Percentiles rank a stretch among this genome's conserved stretches.
Conservation (phyloP, 2,329 filamentous ascomycete genomes). For the Curvularia hawaiiensis region DNA sequence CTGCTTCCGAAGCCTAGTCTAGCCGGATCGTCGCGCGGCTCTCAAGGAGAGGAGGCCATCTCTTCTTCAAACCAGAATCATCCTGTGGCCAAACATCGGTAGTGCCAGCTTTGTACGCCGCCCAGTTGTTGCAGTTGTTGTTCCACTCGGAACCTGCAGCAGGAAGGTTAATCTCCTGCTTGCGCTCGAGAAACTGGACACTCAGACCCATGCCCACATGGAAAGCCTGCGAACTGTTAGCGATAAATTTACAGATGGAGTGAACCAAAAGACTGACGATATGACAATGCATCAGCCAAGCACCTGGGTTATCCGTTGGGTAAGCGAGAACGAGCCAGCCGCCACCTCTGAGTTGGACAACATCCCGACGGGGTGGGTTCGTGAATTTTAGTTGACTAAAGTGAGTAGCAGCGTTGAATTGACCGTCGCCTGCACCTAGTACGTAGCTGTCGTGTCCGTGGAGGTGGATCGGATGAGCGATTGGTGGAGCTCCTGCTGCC, state of each 20-base stretch:
- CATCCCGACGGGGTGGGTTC: constrained; percentile 46
- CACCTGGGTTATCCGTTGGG: constrained; percentile 57
- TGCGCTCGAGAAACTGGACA: constrained; percentile 34
- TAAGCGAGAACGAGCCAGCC: constrained; percentile 58
- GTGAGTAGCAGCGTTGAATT: constrained; percentile 18
- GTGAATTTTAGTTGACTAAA: constrained; percentile 38
- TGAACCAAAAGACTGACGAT: constrained; percentile 18
- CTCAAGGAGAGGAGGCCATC: constrained; percentile 29
- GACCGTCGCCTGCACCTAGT: constrained; percentile 42
- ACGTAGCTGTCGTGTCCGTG: constrained; percentile 36
- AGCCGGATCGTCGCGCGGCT: constrained; percentile 1
- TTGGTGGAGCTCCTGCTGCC: constrained; percentile 37
- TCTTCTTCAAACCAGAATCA: constrained; percentile 49
- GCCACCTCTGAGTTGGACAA: constrained; percentile 33
- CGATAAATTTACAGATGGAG: not conserved
- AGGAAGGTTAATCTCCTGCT: constrained; percentile 28
- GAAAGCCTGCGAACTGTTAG: constrained; percentile 19
- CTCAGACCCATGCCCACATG: constrained; percentile 37
- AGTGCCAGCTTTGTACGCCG: constrained; percentile 20
- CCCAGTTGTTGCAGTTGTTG: constrained; percentile 37
- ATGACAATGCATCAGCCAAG: constrained; percentile 40
- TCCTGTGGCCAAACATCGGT: constrained; percentile 42
- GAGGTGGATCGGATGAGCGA: constrained; percentile 45
- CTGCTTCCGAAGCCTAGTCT: not conserved
- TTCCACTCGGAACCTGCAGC: constrained; percentile 31